These are phyloP conservation scores for Huntiella omanensis DNA, from an alignment of 2,329 filamentous ascomycete genomes.

Conservation along the genomic window DNA sequence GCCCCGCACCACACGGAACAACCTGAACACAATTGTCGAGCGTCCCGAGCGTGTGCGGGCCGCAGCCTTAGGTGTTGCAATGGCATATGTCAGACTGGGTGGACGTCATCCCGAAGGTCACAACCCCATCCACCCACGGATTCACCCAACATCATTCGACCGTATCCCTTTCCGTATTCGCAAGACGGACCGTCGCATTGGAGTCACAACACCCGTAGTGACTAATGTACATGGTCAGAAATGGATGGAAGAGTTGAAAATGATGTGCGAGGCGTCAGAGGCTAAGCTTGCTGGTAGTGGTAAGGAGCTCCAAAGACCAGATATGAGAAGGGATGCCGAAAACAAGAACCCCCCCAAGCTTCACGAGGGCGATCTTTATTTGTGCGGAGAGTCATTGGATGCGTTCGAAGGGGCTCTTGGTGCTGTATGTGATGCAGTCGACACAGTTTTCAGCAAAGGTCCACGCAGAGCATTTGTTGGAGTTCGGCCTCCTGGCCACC, in stretches of 20 bases:
- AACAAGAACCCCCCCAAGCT: conserved; percentile 32
- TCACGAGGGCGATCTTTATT: conserved; percentile 79
- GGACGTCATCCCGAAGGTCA: conserved; percentile 55
- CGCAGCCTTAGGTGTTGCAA: conserved; percentile 59
- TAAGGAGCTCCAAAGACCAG: conserved; percentile 57
- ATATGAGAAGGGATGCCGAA: conserved; percentile 34
- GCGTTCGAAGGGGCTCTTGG: conserved; percentile 84
- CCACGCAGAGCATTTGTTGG: conserved; percentile 74
- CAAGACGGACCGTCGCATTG: conserved; percentile 54
- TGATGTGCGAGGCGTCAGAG: conserved; percentile 69
- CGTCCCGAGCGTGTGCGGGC: conserved; percentile 81
- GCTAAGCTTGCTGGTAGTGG: conserved; percentile 56
- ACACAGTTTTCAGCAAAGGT: conserved; percentile 50
- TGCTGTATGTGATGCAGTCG: conserved; percentile 82
- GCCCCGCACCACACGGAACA: conserved; percentile 53
- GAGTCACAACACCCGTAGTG: conserved; percentile 57
- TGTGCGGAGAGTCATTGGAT: conserved; percentile 67
- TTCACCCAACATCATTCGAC: conserved; percentile 33
- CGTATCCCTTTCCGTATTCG: conserved; percentile 65
- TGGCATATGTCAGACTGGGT: conserved; percentile 81
- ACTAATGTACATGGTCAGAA: conserved; percentile 78
- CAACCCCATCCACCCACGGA: conserved; percentile 46
- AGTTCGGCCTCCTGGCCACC: conserved; percentile 82
- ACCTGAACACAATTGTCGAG: conserved; percentile 71
- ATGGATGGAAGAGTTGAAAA: conserved; percentile 84